These are phyloP conservation scores for Paecilomyces sp. DNA, from an alignment of 2,329 filamentous ascomycete species.

Conservation along the genomic window DNA sequence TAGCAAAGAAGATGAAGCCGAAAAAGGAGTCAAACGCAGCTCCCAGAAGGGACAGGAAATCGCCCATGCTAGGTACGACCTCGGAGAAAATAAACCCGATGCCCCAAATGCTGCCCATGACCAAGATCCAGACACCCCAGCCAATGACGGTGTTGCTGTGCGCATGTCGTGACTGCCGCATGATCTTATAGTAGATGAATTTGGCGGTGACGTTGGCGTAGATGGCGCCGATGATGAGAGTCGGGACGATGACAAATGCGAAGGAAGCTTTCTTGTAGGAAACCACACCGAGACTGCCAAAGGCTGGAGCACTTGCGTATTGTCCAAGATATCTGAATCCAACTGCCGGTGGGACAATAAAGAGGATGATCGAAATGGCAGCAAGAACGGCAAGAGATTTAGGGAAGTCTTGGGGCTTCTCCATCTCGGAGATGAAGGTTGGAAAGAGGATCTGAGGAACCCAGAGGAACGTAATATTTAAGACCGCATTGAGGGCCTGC, in stretches of 20 bases:
- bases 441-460: constrained; percentile 47
- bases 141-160: constrained; percentile 43
- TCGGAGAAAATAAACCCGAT: constrained; percentile 43
- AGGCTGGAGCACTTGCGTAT: constrained; percentile 44
- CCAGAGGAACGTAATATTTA: constrained; percentile 46
- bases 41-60: constrained; percentile 43
- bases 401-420: constrained; percentile 44
- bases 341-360: constrained; percentile 44
- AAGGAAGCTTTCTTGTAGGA: constrained; percentile 44
- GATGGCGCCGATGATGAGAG: constrained; percentile 43
- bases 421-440: constrained; percentile 46
- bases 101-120: constrained; percentile 39
- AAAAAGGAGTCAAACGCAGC: constrained; percentile 46
- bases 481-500: constrained; percentile 42
- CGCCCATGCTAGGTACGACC: constrained; percentile 44
- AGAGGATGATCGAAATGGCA: constrained; percentile 39
- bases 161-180: constrained; percentile 38
- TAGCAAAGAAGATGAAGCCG: constrained; percentile 46
- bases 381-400: constrained; percentile 43
- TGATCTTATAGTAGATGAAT: constrained; percentile 39
- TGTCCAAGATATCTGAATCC: constrained; percentile 45
- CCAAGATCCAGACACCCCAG: constrained; percentile 38
- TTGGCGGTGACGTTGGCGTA: constrained; percentile 45
- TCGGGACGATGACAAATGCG: constrained; percentile 46
- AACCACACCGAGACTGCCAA: constrained; percentile 38